These are phyloP conservation scores for Echium plantagineum DNA, from an alignment of 257 asterid genomes.

Conservation along the genomic window DNA sequence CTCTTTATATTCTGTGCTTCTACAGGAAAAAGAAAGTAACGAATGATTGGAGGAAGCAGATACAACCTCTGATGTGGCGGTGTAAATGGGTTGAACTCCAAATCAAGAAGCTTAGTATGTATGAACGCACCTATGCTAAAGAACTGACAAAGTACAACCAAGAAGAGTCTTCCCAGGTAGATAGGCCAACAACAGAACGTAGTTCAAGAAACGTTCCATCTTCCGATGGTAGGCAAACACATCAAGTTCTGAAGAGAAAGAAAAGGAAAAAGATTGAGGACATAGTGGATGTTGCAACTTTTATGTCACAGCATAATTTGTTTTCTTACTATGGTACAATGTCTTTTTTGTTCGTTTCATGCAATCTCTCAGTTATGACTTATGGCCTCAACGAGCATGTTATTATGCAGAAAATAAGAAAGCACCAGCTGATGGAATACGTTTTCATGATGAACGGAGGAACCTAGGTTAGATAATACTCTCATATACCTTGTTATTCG, in stretches of 20 bases:
- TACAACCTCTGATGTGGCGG: conserved; percentile 66
- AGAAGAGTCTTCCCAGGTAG: conserved; percentile 20
- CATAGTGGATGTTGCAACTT: conserved; percentile 25
- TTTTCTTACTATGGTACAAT: conserved; percentile 56
- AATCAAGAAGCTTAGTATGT: conserved; percentile 38
- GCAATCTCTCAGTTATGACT: conserved; percentile 3
- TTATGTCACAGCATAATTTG: conserved; percentile 63
- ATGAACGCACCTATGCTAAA: conserved; percentile 38
- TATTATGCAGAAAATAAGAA: conserved; percentile 45
- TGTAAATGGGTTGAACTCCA: conserved; percentile 82
- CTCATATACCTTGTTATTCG: too few species aligned
- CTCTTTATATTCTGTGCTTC: conserved; percentile 6
- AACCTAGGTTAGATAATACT: conserved; percentile 46
- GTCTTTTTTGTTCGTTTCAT: not conserved
- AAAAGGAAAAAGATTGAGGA: conserved; percentile 54
- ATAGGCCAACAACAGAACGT: conserved; percentile 16
- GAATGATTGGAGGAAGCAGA: conserved; percentile 57
- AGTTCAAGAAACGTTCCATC: conserved; percentile 37
- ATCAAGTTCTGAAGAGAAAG: conserved; percentile 39
- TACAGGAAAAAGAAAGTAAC: conserved; percentile 56
- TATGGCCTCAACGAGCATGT: conserved; percentile 3
- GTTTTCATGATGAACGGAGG: conserved; percentile 15
- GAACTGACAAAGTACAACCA: conserved; percentile 30
- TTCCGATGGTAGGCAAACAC: conserved; percentile 13
- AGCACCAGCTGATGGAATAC: conserved; percentile 22